Base-by-base conservation (phyloP, 306 rosid species). In the Pterocarpus macrocarpus region DNA sequence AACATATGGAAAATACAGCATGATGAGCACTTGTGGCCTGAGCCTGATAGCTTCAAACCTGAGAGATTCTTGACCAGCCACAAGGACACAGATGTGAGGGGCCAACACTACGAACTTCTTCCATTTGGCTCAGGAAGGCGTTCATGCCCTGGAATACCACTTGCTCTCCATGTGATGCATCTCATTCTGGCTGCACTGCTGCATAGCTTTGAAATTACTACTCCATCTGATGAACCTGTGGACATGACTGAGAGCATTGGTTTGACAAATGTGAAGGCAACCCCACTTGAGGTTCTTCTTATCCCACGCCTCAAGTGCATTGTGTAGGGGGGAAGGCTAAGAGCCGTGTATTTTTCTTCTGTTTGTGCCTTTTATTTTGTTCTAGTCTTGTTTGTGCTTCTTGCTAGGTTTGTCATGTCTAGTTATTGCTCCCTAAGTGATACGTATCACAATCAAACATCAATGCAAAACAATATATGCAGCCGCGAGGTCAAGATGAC, bases 241-340 rank as follows among this genome's bases (percentile, higher is more conserved):
- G 85, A 85, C 61, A 85, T 81, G 88, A 77, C 77, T 30, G 79
- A 76, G 34, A 35, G 80, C 72, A 47, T 64, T n/a, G 80, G 85
- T 16, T 45, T 81, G 68, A 49, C 80, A 10, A 76, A 12, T 17
- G 12, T 70, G 11, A 81, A 64, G 73, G 88, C 83, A 71, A 85
- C 73, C 2, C 83, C 85, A 53, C 80, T 85, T 6, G 77, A 72
- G 39, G 73, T 50, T 50, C 17, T 70, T 1, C 82, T 85, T 50
- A 9, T 30, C 12, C 77, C 85, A 3, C 79, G 77, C 12, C 76
- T 71, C 28, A 39, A 39, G 8, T 67, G 32, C 8, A 43, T 50
- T 50, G 13, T 50, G n/a, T 14, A n/a, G 12, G 2, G 57, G 22
- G 22, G 17, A 50, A 50, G 57, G 57, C 57, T 50, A 50, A 50